A percentile compares a stretch with the other conserved stretches of the same genome.
phyloP scores from a whole-genome alignment of 129 eudicot species.

The Heracleum sosnowskyi region DNA sequence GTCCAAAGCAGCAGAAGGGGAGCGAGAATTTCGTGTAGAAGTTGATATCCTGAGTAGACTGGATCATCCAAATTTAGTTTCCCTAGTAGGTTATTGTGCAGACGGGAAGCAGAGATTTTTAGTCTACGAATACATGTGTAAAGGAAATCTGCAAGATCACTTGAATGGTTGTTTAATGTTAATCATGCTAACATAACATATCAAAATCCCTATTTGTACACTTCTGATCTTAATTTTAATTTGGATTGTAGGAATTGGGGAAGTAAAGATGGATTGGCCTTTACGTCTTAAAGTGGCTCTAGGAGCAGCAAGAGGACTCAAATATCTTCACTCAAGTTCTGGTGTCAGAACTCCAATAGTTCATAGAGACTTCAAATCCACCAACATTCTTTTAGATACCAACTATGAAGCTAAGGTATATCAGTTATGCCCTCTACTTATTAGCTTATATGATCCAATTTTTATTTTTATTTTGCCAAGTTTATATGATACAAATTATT shows the following conservation, averaged over 20 bases:
- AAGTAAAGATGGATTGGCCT: constrained; percentile 86
- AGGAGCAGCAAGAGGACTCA: constrained; percentile 98
- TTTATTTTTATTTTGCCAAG: too few relatives aligned
- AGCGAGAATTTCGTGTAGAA: constrained; percentile 91
- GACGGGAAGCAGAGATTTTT: constrained; percentile 94
- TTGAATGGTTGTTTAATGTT: constrained; percentile 58
- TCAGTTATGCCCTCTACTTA: background rate
- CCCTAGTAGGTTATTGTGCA: constrained; percentile 87
- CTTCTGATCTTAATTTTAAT: background rate
- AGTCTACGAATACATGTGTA: constrained; percentile 89
- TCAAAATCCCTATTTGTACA: background rate
- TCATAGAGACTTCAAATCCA: constrained; percentile 96
- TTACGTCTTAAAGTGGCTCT: constrained; percentile 87
- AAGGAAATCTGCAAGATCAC: constrained; percentile 92
- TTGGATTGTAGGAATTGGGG: constrained; percentile 52
- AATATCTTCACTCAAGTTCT: constrained; percentile 89
- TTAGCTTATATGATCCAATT: background rate
- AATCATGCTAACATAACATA: background rate
- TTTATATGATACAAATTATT: background rate
- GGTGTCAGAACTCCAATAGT: constrained; percentile 91
- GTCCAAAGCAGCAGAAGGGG: constrained; percentile 89
- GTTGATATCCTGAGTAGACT: constrained; percentile 96
- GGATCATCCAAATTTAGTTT: constrained; percentile 95
- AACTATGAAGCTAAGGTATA: constrained; percentile 90
- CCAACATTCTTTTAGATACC: constrained; percentile 67